These are phyloP conservation scores for Bullera alba DNA, from an alignment of 768 basidiomycete genomes.

Conservation along the genomic window DNA sequence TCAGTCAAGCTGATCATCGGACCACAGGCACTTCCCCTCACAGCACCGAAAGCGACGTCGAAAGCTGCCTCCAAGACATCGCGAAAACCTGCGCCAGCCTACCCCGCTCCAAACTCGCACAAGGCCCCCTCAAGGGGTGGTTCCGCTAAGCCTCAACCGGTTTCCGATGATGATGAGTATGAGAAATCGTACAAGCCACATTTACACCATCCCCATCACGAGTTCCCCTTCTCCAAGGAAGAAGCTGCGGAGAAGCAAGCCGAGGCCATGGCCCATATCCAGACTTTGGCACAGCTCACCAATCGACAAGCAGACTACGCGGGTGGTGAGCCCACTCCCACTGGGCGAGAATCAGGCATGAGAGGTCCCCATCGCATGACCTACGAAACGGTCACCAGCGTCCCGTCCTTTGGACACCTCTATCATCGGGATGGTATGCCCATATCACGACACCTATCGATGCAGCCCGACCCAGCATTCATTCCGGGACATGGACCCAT, in stretches of 20 bases:
- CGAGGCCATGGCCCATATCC: slow-evolving; percentile 28
- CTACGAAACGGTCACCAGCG: slow-evolving; percentile 34
- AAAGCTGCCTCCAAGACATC: not conserved
- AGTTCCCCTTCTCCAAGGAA: slow-evolving; percentile 25
- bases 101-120: not conserved
- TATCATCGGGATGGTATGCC: slow-evolving; percentile 27
- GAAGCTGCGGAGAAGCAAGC: slow-evolving; percentile 28
- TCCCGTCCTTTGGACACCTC: slow-evolving; percentile 40
- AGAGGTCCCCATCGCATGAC: slow-evolving; percentile 35
- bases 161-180: slow-evolving; percentile 1
- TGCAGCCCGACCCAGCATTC: slow-evolving; percentile 2
- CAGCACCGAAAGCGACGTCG: not conserved
- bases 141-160: slow-evolving; percentile 7
- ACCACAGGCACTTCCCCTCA: not conserved
- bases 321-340: slow-evolving; percentile 1
- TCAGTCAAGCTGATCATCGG: not conserved
- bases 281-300: slow-evolving; percentile 25
- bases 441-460: slow-evolving; percentile 8
- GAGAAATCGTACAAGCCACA: slow-evolving; percentile 6
- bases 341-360: not conserved
- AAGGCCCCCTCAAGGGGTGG: not conserved
- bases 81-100: not conserved
- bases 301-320: too few relatives aligned
- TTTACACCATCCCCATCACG: slow-evolving; percentile 31
- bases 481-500: not conserved